phyloP scores from a whole-genome alignment of 805 yeast species.

The Saccharomyces mikatae region DNA sequence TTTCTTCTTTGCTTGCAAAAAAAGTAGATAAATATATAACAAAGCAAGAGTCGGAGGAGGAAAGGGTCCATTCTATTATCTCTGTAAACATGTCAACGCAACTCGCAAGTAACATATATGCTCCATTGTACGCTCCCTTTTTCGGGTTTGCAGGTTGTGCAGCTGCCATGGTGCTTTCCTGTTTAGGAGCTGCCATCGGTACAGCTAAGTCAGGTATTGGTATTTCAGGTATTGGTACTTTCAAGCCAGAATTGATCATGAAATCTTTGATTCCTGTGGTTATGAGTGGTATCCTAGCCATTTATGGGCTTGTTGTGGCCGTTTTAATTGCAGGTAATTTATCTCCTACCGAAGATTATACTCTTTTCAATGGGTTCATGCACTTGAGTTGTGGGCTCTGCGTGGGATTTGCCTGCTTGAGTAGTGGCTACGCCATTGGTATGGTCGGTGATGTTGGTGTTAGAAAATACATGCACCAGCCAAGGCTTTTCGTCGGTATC shows the following conservation, averaged over 20 bases:
- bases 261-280: constrained; percentile 93
- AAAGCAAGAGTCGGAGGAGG: neutral
- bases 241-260: constrained; percentile 95
- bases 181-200: constrained; percentile 98
- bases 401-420: constrained; percentile 93
- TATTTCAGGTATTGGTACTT: constrained; percentile 95
- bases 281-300: constrained; percentile 95
- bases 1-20: neutral
- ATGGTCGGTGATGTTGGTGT: constrained; percentile 92
- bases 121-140: constrained; percentile 93
- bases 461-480: constrained; percentile 80
- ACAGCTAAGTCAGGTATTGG: constrained; percentile 98
- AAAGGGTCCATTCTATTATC: neutral
- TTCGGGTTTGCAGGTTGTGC: constrained; percentile 97
- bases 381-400: constrained; percentile 92
- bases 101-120: constrained; percentile 41
- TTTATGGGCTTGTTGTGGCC: constrained; percentile 93
- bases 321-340: constrained; percentile 90
- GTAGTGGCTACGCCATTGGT: constrained; percentile 95
- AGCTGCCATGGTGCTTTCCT: constrained; percentile 80
- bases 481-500: constrained; percentile 81
- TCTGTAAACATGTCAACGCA: neutral
- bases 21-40: neutral
- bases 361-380: constrained; percentile 94
- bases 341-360: constrained; percentile 68